Evolutionary conservation across 78 protist species (phyloP), one percentile per base, ranked within the genome.

Genomic region (Protostelium mycophagum): DNA sequence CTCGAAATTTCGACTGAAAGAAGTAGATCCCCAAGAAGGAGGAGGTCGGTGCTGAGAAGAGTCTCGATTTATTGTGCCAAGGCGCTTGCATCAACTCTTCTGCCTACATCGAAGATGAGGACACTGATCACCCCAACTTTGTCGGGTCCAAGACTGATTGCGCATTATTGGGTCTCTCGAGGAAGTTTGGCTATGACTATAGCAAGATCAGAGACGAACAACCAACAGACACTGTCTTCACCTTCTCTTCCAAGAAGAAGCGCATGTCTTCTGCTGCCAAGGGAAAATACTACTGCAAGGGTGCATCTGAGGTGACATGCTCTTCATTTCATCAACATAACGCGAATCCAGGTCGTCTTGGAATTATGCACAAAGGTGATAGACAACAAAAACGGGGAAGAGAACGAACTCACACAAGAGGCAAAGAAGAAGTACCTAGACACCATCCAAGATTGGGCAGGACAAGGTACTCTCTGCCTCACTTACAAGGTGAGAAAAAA

Each of bases 191-290:
- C 38, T 0, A 5, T 34, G 92, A 91, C 25, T 95, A 91, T 38
- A 63, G 39, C 0, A 93, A 91, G 16, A 85, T 93, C n/a, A 85
- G 97, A 83, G 37, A 88, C 34, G 88, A 34, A 87, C 37, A 39
- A 39, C 38, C 37, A 5, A 39, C 89, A 23, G 35, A 39, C 16
- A 85, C 83, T 10, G 89, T 89, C 37, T 93, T 85, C 91, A 90
- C 98, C 39, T 97, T 98, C 94, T 91, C 97, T 28, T 93, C 96
- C 23, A 93, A 92, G 28, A 92, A 92, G 94, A 92, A 92, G 89
- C 85, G 88, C 28, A 73, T 90, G 93, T 31, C 86, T 34, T 87
- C 83, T 25, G 63, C 88, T 63, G 89, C 87, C 38, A 38, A 37
- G 28, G 63, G 91, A 1, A 88, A 91, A 83, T 5, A 89, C 73